Base-by-base conservation (phyloP, 2,329 filamentous ascomycete genomes). In the Ophiostoma sp. region DNA sequence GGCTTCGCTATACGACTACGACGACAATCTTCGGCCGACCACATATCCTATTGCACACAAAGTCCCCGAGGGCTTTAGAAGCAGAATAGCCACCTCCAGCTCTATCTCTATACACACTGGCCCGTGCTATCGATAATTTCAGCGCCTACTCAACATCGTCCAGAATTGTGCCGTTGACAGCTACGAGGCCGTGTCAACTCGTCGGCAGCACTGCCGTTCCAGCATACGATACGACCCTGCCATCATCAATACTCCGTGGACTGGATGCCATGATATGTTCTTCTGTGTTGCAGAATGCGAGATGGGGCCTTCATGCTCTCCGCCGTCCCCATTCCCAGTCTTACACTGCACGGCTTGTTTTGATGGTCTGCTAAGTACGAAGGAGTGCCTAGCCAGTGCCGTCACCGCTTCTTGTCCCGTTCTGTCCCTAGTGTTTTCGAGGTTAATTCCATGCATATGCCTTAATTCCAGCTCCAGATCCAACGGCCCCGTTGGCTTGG, bases 361-460 rank as follows among this genome's bases (percentile, higher is more conserved):
- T 55, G 49, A 9, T 55, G 42, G 14, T 55, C 18, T 55, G 18
- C n/a, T 55, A 11, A 55, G 49, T 11, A 7, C 27, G 49, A 60
- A 38, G 55, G 55, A 16, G 55, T 16, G 27, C 18, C n/a, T 18
- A n/a, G 6, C 8, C n/a, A 55, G 55, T 60, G 55, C 55, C 55
- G 55, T 60, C 55, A 60, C 55, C 55, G 55, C 55, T 60, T 60
- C 55, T 9, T 55, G 49, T 55, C 42, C 42, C 18, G n/a, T 11
- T 11, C 14, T 60, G 12, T 38, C 55, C 27, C 55, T 12, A 7
- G 55, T 40, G 38, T 60, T 60, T 60, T 27, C 55, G 38, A 27
- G 16, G 7, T 18, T 60, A 12, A 16, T 60, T 2, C 38, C 27
- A 44, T 27, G 3, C 42, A 44, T 36, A 27, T 36, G 11, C 4